phyloP scores from a whole-genome alignment of 345 rosid genomes.

The Melaleuca alternifolia region DNA sequence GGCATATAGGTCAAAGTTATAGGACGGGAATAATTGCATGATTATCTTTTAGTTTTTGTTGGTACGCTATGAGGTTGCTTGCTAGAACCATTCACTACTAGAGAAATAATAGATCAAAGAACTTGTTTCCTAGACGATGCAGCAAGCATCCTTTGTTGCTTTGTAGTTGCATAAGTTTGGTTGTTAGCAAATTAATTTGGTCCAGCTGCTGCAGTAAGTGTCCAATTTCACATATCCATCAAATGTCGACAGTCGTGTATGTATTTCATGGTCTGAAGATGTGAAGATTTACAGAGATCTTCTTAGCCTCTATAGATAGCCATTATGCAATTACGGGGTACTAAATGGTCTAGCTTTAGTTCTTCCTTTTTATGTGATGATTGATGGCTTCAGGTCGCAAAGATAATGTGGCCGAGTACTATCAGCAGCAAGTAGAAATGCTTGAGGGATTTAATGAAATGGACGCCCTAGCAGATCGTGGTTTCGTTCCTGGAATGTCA shows the following conservation, averaged over 20 bases:
- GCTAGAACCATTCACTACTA: not conserved
- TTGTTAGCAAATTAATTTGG: not conserved
- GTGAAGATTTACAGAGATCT: not conserved
- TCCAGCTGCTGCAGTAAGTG: not conserved
- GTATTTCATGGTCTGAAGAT: not conserved
- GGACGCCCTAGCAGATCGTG: slow-evolving; percentile 89
- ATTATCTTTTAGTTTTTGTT: not conserved
- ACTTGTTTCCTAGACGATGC: not conserved
- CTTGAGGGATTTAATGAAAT: slow-evolving; percentile 93
- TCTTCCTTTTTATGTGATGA: not conserved
- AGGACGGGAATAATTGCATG: not conserved
- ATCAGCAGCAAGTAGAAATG: slow-evolving; percentile 95
- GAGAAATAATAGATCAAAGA: not conserved
- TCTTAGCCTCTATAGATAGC: not conserved
- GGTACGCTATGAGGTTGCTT: not conserved
- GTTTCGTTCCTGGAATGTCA: slow-evolving; percentile 80
- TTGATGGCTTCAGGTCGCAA: slow-evolving; percentile 42
- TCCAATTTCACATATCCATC: not conserved
- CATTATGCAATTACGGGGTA: not conserved
- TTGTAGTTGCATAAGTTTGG: not conserved
- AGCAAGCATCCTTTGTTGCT: not conserved
- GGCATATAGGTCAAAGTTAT: not conserved
- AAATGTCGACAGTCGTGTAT: not conserved
- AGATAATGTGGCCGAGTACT: slow-evolving; percentile 85
- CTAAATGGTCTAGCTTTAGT: not conserved